These are phyloP conservation scores for Volvox reticuliferus DNA, from an alignment of 139 green algal genomes.

Conservation along the genomic window DNA sequence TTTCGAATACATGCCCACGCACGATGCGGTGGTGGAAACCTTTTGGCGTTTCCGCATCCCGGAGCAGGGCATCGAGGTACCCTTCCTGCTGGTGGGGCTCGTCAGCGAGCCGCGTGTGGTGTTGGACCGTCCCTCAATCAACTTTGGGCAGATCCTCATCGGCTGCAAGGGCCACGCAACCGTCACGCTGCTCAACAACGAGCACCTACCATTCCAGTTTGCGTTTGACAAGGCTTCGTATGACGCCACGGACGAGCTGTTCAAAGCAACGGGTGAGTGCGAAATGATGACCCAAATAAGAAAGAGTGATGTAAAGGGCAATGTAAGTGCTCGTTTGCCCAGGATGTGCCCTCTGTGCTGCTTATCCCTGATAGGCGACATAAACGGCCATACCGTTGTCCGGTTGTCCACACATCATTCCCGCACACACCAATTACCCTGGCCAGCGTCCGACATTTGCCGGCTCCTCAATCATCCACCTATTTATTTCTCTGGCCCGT, in stretches of 20 bases:
- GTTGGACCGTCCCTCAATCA: slow-evolving; percentile 78
- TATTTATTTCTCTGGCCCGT: too few relatives aligned
- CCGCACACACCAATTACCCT: too few relatives aligned
- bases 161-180: slow-evolving; percentile 54
- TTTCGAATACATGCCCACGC: slow-evolving; percentile 81
- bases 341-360: too few relatives aligned
- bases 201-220: slow-evolving; percentile 84
- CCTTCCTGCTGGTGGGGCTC: slow-evolving; percentile 80
- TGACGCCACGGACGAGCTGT: slow-evolving; percentile 67
- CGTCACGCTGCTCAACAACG: slow-evolving; percentile 75
- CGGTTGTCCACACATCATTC: too few relatives aligned
- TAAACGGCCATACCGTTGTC: too few relatives aligned
- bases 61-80: slow-evolving; percentile 74
- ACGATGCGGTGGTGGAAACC: slow-evolving; percentile 70
- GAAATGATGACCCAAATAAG: too few relatives aligned
- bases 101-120: slow-evolving; percentile 79
- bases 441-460: too few relatives aligned
- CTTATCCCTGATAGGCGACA: too few relatives aligned
- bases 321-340: not conserved
- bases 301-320: too few relatives aligned
- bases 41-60: slow-evolving; percentile 87
- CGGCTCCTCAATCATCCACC: too few relatives aligned
- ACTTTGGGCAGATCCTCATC: slow-evolving; percentile 76
- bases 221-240: slow-evolving; percentile 78
- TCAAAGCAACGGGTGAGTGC: slow-evolving; percentile 54